Evolutionary conservation across 169 alveolate genomes (phyloP).

Genomic region (Neospora caninum): DNA sequence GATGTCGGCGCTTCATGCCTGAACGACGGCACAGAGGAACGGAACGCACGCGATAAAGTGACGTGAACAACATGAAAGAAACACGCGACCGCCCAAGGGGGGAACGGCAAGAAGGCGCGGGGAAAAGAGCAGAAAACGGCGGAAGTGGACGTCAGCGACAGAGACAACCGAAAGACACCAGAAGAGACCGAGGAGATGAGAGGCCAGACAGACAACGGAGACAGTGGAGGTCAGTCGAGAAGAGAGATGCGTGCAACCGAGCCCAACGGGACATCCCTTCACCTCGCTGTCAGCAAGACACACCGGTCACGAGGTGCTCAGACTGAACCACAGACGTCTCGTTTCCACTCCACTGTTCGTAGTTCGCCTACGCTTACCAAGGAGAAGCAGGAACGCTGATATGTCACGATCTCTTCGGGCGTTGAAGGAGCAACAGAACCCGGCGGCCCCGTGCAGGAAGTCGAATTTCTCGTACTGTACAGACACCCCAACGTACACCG

Average conservation of each 20-base stretch:
- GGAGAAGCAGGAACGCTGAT: slow-evolving; percentile 6
- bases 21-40: background rate
- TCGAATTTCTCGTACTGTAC: slow-evolving; percentile 31
- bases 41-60: no score
- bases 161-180: no score
- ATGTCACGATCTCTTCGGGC: background rate
- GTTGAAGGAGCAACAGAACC: slow-evolving; percentile 25
- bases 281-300: background rate
- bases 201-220: background rate
- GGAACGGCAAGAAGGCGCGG: background rate
- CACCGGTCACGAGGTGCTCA: background rate
- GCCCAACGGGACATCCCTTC: background rate
- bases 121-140: background rate
- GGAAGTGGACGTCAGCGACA: background rate
- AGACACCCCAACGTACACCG: background rate
- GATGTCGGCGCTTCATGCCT: slow-evolving; percentile 17
- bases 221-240: background rate
- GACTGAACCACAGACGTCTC: background rate
- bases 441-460: slow-evolving; percentile 38
- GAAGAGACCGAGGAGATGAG: no score
- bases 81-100: background rate
- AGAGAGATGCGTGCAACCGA: background rate
- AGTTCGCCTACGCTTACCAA: background rate
- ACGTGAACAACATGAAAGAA: no score
- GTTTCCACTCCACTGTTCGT: background rate